These are phyloP conservation scores for Vinca major DNA, from an alignment of 305 asterid genomes.

Conservation along the genomic window DNA sequence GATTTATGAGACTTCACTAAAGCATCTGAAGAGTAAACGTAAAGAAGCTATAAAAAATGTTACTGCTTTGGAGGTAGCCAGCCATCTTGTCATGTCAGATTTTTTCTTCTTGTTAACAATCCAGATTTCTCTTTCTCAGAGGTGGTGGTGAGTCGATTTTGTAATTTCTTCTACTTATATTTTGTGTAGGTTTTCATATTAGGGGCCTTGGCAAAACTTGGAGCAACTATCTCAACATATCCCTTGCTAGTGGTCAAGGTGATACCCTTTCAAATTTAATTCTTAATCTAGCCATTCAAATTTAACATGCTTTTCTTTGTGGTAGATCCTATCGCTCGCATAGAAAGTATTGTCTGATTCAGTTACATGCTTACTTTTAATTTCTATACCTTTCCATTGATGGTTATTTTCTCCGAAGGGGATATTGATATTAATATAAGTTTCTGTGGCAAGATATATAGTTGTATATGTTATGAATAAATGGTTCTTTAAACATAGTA, in stretches of 20 bases:
- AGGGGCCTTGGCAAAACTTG: conserved; percentile 90
- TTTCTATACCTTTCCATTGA: neutral
- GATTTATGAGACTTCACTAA: conserved; percentile 77
- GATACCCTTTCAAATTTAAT: conserved; percentile 11
- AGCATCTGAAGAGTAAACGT: conserved; percentile 59
- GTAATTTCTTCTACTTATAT: neutral
- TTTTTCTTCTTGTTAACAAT: conserved; percentile 7
- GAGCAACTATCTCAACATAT: conserved; percentile 84
- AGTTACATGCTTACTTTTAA: neutral
- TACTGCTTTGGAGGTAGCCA: conserved; percentile 62
- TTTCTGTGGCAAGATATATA: neutral
- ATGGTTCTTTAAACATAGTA: neutral
- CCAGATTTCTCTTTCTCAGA: conserved; percentile 2
- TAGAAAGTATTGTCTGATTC: neutral
- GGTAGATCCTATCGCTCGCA: neutral
- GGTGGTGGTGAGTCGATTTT: neutral
- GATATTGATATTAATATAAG: neutral
- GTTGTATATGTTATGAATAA: neutral
- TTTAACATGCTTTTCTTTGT: neutral
- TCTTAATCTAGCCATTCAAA: neutral
- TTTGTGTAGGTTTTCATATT: conserved; percentile 49
- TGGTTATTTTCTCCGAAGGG: neutral
- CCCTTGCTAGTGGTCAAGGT: conserved; percentile 94
- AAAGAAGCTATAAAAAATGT: conserved; percentile 35
- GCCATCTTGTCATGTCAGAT: conserved; percentile 6